A percentile compares a stretch with the other conserved stretches of the same genome.
Conservation (phyloP, 148 eudicot genomes). For the Persicaria tinctoria region DNA sequence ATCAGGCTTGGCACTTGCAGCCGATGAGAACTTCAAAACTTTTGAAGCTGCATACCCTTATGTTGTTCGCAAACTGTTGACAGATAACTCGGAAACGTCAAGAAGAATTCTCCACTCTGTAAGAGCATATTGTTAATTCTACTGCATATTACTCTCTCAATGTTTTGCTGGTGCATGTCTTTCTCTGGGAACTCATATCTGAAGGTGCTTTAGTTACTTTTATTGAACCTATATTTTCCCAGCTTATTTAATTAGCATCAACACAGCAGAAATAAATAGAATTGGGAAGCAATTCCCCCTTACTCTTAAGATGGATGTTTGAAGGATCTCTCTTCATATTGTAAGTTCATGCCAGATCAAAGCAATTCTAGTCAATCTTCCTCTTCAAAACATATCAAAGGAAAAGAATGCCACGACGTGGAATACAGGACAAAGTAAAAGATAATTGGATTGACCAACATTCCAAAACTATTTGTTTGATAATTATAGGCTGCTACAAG, state of each 20-base stretch:
- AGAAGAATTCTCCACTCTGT: slow-evolving; percentile 82
- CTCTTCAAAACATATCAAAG: no score
- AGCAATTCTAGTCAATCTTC: no score
- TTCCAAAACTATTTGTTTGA: neutral
- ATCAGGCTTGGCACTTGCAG: slow-evolving; percentile 84
- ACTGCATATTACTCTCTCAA: neutral
- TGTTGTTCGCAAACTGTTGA: slow-evolving; percentile 87
- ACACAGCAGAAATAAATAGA: neutral
- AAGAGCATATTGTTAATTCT: slow-evolving; percentile 16
- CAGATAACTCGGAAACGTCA: slow-evolving; percentile 75
- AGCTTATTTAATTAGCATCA: slow-evolving; percentile 1
- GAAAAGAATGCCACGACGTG: neutral
- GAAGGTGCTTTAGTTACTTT: neutral
- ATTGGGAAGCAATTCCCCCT: no score
- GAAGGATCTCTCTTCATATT: no score
- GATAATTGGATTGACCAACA: neutral
- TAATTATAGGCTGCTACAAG: neutral
- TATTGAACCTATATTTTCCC: neutral
- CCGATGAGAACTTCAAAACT: slow-evolving; percentile 76
- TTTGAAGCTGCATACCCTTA: slow-evolving; percentile 96
- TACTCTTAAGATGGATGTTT: no score
- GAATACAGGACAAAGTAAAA: neutral
- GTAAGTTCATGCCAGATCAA: no score
- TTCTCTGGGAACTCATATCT: neutral
- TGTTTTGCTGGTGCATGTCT: neutral